These are phyloP conservation scores for Debaryomycetaceae sp. DNA, from an alignment of 1,139 yeast species.

Conservation along the genomic window DNA sequence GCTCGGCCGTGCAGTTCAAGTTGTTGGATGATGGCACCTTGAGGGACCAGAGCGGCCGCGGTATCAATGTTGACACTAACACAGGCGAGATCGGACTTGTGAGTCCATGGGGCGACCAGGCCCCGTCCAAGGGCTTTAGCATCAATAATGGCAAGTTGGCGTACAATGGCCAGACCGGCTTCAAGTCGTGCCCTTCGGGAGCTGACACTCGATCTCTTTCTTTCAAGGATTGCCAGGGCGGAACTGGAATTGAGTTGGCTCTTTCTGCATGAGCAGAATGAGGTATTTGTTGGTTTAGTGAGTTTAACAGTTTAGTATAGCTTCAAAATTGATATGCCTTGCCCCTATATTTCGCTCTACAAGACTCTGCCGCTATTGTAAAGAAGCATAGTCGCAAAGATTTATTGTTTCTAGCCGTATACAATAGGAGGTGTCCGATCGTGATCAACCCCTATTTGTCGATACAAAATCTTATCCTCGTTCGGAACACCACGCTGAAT, in stretches of 20 bases:
- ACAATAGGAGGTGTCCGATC: too few relatives aligned
- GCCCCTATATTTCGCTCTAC: too few relatives aligned
- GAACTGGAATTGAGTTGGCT: constrained; percentile 13
- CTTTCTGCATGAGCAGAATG: too few relatives aligned
- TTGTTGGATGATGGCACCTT: constrained; percentile 16
- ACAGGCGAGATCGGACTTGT: constrained; percentile 22
- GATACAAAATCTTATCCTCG: too few relatives aligned
- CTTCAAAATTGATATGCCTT: too few relatives aligned
- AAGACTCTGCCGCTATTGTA: too few relatives aligned
- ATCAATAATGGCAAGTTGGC: constrained; percentile 13
- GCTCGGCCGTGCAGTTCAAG: constrained; percentile 12
- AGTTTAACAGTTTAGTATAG: too few relatives aligned
- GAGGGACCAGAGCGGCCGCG: constrained; percentile 18
- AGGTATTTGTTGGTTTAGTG: too few relatives aligned
- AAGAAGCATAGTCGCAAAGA: too few relatives aligned
- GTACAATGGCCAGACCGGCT: constrained; percentile 11
- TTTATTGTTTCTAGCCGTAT: too few relatives aligned
- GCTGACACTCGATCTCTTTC: constrained; percentile 15
- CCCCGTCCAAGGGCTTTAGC: constrained; percentile 15
- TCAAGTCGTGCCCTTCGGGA: constrained; percentile 20
- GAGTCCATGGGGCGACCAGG: constrained; percentile 16
- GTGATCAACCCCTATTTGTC: too few relatives aligned
- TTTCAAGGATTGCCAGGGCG: constrained; percentile 17
- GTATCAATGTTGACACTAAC: constrained; percentile 13
- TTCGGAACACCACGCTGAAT: too few relatives aligned